phyloP scores from a whole-genome alignment of 768 basidiomycete genomes.

The Inosperma sp. region DNA sequence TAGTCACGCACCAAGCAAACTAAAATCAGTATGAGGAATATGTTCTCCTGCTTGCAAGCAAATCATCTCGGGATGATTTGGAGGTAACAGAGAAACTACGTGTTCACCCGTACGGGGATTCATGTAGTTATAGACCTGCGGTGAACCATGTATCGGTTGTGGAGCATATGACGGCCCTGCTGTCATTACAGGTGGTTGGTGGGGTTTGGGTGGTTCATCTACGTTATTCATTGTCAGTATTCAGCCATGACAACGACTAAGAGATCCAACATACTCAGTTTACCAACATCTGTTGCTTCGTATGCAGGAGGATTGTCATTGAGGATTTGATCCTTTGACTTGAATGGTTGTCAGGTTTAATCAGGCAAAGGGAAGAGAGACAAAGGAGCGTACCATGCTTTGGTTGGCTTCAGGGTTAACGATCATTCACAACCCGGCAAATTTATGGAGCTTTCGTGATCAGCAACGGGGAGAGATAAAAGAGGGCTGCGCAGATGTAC shows the following conservation, averaged over 20 bases:
- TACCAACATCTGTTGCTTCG: conserved; percentile 33
- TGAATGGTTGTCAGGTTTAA: background rate
- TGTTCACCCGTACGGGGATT: conserved; percentile 57
- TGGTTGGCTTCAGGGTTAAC: conserved; percentile 22
- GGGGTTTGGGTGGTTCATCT: conserved; percentile 10
- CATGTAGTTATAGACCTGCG: conserved; percentile 63
- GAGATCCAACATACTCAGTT: conserved; percentile 23
- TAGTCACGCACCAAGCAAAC: conserved; percentile 56
- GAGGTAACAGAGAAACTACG: conserved; percentile 62
- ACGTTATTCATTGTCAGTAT: background rate
- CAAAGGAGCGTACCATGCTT: conserved; percentile 20
- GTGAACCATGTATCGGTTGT: conserved; percentile 34
- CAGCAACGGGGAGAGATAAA: background rate
- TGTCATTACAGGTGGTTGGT: conserved; percentile 1
- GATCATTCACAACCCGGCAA: conserved; percentile 24
- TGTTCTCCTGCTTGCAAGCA: conserved; percentile 80
- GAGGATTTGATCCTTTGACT: conserved; percentile 7
- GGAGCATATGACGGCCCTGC: conserved; percentile 26
- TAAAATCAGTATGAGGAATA: conserved; percentile 56
- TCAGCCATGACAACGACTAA: background rate
- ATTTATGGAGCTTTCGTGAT: background rate
- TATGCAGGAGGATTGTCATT: conserved; percentile 50
- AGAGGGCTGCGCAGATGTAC: background rate
- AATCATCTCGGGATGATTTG: conserved; percentile 78
- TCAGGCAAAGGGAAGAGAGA: background rate